phyloP scores from a whole-genome alignment of 345 rosid genomes.

The Sisymbrium irio region DNA sequence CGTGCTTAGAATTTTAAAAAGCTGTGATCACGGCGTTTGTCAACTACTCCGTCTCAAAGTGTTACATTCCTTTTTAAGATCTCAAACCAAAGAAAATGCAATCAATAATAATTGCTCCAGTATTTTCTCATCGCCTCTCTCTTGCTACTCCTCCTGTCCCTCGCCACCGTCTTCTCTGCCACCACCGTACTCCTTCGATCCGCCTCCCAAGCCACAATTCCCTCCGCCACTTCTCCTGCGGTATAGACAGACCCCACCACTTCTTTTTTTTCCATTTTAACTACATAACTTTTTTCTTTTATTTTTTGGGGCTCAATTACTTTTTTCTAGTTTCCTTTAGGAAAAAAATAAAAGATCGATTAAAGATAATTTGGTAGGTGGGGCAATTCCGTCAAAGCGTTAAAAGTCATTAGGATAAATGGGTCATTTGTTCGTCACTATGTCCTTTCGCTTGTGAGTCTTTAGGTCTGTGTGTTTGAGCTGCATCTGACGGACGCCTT shows the following conservation, averaged over 20 bases:
- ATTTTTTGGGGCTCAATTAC: too few species aligned
- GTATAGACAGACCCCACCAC: conserved; percentile 3
- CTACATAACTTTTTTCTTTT: too few species aligned
- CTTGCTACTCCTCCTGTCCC: conserved; percentile 9
- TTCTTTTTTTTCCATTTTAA: not conserved
- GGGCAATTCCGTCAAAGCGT: conserved; percentile 37
- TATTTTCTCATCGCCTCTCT: not conserved
- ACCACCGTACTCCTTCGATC: conserved; percentile 5
- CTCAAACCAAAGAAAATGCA: conserved; percentile 17
- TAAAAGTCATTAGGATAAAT: conserved; percentile 13
- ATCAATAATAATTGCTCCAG: conserved; percentile 19
- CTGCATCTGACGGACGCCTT: conserved; percentile 14
- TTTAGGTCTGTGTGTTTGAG: conserved; percentile 7
- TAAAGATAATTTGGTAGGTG: not conserved
- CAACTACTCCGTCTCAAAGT: not conserved
- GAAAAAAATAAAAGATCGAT: not conserved
- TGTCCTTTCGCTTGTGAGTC: not conserved
- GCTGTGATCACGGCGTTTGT: conserved; percentile 15
- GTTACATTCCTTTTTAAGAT: not conserved
- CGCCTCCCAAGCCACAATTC: conserved; percentile 21
- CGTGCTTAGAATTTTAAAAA: not conserved
- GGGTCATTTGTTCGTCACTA: conserved; percentile 13
- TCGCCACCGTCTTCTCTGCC: conserved; percentile 1
- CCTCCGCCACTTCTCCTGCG: conserved; percentile 15
- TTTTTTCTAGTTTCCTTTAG: not conserved